Conservation (phyloP, 306 rosid genomes). For the Cucurbita argyrosperma region DNA sequence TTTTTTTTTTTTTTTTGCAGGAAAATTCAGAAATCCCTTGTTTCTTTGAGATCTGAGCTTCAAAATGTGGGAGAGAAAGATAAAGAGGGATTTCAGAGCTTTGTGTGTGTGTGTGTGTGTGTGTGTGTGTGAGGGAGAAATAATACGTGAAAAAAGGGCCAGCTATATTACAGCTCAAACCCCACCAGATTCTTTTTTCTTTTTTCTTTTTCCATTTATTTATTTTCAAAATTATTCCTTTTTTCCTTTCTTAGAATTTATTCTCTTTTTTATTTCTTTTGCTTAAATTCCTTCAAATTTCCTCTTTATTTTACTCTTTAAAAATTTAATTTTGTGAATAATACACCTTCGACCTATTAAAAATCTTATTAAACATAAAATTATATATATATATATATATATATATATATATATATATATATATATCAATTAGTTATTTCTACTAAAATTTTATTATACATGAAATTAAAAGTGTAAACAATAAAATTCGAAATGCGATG, state of each 20-base stretch:
- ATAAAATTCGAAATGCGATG: too few relatives aligned
- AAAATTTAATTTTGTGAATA: background rate
- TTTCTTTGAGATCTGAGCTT: conserved; percentile 17
- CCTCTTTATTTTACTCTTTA: background rate
- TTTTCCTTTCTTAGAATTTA: conserved; percentile 1
- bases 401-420: too few relatives aligned
- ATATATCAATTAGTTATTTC: too few relatives aligned
- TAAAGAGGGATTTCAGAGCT: conserved; percentile 39
- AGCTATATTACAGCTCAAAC: conserved; percentile 92
- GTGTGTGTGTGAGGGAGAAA: conserved; percentile 17
- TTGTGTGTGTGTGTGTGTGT: too few relatives aligned
- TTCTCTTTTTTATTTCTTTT: background rate
- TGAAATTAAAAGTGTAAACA: too few relatives aligned
- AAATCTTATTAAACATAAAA: too few relatives aligned
- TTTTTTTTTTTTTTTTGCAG: background rate
- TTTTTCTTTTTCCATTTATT: background rate
- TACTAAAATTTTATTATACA: too few relatives aligned
- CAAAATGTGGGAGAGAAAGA: background rate
- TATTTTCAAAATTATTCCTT: background rate
- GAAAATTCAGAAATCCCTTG: background rate
- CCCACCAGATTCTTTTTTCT: conserved; percentile 37
- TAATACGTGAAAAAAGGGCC: conserved; percentile 29
- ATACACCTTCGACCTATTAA: too few relatives aligned
- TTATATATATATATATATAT: too few relatives aligned
- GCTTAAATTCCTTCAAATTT: background rate